A percentile compares a stretch with the other conserved stretches of the same genome.
Conservation (phyloP, 2,329 filamentous ascomycete species). For the Colletotrichum magnum region DNA sequence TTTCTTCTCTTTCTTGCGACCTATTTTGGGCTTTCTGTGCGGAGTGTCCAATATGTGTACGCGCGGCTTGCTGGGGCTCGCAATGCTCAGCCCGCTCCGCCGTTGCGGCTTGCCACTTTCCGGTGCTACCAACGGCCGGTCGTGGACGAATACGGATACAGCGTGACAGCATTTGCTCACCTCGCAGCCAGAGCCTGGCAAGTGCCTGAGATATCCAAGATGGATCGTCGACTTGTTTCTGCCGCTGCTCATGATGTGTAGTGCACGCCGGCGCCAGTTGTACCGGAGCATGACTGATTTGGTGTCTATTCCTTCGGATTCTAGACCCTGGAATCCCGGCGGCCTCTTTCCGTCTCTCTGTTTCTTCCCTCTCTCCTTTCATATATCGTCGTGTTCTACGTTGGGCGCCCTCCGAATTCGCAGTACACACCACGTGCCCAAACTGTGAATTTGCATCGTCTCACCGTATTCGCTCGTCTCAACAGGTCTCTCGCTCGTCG, state of each 20-base stretch:
- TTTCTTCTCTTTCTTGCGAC: neutral
- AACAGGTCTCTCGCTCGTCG: neutral
- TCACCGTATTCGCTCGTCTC: neutral
- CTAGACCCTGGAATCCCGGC: neutral
- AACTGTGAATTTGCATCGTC: neutral
- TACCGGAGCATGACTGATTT: conserved; percentile 18
- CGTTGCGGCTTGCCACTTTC: conserved; percentile 29
- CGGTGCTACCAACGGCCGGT: conserved; percentile 14
- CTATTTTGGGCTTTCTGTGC: neutral
- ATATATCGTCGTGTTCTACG: neutral
- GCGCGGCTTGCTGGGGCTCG: conserved; percentile 15
- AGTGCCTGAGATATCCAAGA: conserved; percentile 30
- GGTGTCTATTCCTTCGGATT: conserved; percentile 1
- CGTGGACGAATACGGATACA: neutral
- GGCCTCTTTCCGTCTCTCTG: neutral
- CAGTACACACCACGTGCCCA: neutral
- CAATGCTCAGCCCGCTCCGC: conserved; percentile 11
- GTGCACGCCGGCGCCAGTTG: conserved; percentile 4
- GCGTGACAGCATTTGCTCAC: neutral
- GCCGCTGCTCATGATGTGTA: neutral
- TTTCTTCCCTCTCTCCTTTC: too few relatives aligned
- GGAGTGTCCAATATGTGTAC: conserved; percentile 6
- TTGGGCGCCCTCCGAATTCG: neutral
- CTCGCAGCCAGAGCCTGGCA: conserved; percentile 13
- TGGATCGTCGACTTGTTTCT: conserved; percentile 13